These are phyloP conservation scores for Dichomitus squalens DNA, from an alignment of 1,284 basidiomycete species.

Conservation along the genomic window DNA sequence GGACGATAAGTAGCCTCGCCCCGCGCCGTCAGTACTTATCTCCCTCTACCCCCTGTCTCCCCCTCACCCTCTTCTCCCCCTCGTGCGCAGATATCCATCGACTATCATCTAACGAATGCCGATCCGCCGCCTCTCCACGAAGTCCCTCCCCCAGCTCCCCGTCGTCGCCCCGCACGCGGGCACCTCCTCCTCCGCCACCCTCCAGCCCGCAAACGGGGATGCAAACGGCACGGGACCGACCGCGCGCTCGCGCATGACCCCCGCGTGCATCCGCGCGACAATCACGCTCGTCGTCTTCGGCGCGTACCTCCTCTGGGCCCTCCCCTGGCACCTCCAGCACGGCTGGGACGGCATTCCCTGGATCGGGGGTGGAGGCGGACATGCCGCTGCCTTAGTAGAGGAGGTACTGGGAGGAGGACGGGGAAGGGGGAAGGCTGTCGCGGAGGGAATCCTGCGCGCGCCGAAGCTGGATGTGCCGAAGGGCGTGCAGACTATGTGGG, in stretches of 20 bases:
- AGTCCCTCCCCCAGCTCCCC: constrained; percentile 10
- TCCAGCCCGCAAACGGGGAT: neutral
- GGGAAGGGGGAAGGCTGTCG: too few species aligned
- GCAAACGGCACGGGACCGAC: neutral
- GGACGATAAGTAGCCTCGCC: neutral
- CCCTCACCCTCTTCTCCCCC: neutral
- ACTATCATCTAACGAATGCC: neutral
- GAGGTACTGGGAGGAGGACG: neutral
- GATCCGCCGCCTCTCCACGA: constrained; percentile 9
- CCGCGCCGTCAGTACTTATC: neutral
- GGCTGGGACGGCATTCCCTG: constrained; percentile 1
- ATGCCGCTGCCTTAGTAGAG: too few species aligned
- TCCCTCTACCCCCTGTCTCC: neutral
- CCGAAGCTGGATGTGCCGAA: constrained; percentile 23
- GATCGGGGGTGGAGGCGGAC: neutral
- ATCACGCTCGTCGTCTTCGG: constrained; percentile 17
- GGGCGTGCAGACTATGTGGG: neutral
- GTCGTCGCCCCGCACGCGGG: constrained; percentile 5
- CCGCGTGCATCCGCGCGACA: constrained; percentile 17
- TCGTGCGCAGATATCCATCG: neutral
- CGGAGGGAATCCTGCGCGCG: constrained; percentile 8
- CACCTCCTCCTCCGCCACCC: neutral
- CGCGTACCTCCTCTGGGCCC: constrained; percentile 18
- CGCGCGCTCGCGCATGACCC: constrained; percentile 11
- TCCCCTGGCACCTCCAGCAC: constrained; percentile 16